Evolutionary conservation across 352 stramenopile genomes (phyloP).

Genomic region (Discostella stelligera): DNA sequence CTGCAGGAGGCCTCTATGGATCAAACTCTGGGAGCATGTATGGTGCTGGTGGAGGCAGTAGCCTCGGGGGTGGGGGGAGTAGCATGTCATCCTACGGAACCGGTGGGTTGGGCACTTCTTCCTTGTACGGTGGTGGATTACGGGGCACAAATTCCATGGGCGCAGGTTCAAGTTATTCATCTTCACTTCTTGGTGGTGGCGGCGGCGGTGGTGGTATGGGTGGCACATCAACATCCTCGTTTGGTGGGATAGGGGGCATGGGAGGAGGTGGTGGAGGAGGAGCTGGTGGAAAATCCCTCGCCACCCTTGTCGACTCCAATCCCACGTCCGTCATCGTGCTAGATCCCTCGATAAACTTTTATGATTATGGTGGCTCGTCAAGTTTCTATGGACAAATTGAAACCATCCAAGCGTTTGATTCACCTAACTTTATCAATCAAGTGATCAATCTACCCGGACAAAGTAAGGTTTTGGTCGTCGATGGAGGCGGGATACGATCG

Average conservation of each 20-base stretch:
- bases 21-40: background rate
- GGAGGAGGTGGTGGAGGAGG: slow-evolving; percentile 5
- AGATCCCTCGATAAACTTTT: slow-evolving; percentile 36
- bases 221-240: background rate
- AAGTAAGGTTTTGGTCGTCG: slow-evolving; percentile 52
- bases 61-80: background rate
- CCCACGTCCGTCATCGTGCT: slow-evolving; percentile 31
- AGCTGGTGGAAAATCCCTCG: slow-evolving; percentile 13
- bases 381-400: slow-evolving; percentile 52
- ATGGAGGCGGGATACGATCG: slow-evolving; percentile 40
- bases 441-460: slow-evolving; percentile 44
- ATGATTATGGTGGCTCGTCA: slow-evolving; percentile 37
- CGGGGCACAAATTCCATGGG: background rate
- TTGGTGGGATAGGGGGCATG: background rate
- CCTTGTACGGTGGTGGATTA: background rate
- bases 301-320: slow-evolving; percentile 36
- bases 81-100: background rate
- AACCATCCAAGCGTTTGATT: slow-evolving; percentile 49
- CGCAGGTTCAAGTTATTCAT: no score
- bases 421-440: slow-evolving; percentile 40
- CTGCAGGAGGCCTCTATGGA: slow-evolving; percentile 7
- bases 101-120: no score
- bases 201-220: background rate
- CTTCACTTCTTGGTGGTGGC: no score
- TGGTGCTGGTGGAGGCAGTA: slow-evolving; percentile 3